Evolutionary conservation across 2,329 filamentous ascomycete species (phyloP).

Genomic region (Rhytidhysteron rufulum): DNA sequence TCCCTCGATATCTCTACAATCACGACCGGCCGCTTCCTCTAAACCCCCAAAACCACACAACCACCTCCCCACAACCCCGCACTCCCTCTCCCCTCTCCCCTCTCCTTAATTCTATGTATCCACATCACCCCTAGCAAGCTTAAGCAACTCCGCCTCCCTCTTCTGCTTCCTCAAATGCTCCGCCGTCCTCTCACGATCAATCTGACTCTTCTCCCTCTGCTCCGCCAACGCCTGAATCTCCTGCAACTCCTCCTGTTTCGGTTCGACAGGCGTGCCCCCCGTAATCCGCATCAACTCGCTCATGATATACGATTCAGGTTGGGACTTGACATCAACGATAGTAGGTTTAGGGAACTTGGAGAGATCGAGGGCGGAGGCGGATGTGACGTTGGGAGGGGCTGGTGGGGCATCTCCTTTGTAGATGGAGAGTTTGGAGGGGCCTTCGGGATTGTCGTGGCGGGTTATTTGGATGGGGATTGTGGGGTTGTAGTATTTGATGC

Average conservation of each 20-base stretch:
- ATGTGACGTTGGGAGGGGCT: constrained; percentile 14
- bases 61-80: too few relatives aligned
- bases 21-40: too few relatives aligned
- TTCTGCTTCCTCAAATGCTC: constrained; percentile 55
- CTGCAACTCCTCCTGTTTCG: constrained; percentile 57
- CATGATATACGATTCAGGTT: constrained; percentile 60
- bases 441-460: constrained; percentile 52
- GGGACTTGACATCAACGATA: constrained; percentile 57
- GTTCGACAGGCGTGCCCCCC: constrained; percentile 53
- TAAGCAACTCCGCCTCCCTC: constrained; percentile 58
- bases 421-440: constrained; percentile 26
- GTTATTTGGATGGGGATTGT: constrained; percentile 76
- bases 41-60: too few relatives aligned
- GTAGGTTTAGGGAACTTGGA: constrained; percentile 25
- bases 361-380: constrained; percentile 17
- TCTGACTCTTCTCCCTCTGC: constrained; percentile 47
- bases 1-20: too few relatives aligned
- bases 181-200: constrained; percentile 53
- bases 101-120: too few relatives aligned
- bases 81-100: too few relatives aligned
- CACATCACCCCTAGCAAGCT: constrained; percentile 48
- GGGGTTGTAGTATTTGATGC: constrained; percentile 94
- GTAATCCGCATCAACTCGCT: constrained; percentile 60
- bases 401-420: constrained; percentile 26
- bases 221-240: constrained; percentile 58